Evolutionary conservation across 371 early-diverging fungal genomes (phyloP), one percentile per base, ranked within the genome.

Genomic region (Entomophthora muscae): DNA sequence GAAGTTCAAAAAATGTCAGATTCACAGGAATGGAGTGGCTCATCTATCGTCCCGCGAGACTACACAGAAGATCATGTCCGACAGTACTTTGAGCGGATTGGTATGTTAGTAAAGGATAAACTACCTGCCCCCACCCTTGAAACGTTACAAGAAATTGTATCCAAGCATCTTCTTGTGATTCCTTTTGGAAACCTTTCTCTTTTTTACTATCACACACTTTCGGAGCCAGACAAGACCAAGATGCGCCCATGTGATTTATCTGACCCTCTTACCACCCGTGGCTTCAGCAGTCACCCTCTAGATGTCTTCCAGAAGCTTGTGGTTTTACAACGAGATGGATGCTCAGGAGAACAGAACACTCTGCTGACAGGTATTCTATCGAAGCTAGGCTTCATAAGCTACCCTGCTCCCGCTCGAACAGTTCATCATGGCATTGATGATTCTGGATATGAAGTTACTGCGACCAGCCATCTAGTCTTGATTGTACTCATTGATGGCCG

Each of bases 251-350:
- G 12, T 13, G 28, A 55, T 55, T 10, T 12, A 26, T 13, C 3
- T 17, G 28, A 55, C 56, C 28, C 28, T 13, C 28, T 55, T 13
- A 22, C 56, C 7, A 55, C 56, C 12, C 22, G 28, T 55, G 28
- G 55, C 3, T 10, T 21, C 22, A 55, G 28, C 28, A 10, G 12
- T 32, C 59, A 58, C 30, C 30, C 23, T 22, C 3, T 27, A 21
- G 23, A 61, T 61, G 31, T 32, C 31, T 61, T 61, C 42, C 31
- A n/a, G 3, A 61, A 61, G 42, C 31, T 61, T 12, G 33, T 61
- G 31, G 12, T 10, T 3, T 2, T 23, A 2, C 22, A 61, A 2
- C 12, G 61, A 32, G 33, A 61, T 51, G 33, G 61, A 10, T 42
- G 17, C 17, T 61, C 30, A 12, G 31, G n/a, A 10, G 61, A 61